phyloP scores from a whole-genome alignment of 2,329 filamentous ascomycete species.

The Hawksworthiomyces lignivorus region DNA sequence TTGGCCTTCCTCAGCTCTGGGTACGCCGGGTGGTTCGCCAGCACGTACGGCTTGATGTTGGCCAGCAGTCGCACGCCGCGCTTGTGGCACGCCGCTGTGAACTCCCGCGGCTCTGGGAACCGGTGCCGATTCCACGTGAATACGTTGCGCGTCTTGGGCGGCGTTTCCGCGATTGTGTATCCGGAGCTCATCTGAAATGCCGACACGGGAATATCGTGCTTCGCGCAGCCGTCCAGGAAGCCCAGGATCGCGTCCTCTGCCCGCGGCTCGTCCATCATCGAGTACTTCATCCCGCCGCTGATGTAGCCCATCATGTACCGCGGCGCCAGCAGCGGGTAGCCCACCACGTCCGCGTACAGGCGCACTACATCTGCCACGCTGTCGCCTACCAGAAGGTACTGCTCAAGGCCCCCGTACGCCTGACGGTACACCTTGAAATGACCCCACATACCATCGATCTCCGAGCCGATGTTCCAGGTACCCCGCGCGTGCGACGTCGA shows the following conservation, averaged over 20 bases:
- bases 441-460: conserved; percentile 71
- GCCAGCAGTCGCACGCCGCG: conserved; percentile 60
- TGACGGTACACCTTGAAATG: conserved; percentile 68
- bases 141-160: conserved; percentile 62
- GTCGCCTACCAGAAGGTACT: conserved; percentile 60
- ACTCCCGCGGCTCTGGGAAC: conserved; percentile 60
- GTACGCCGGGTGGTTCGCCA: conserved; percentile 61
- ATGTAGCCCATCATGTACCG: conserved; percentile 69
- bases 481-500: conserved; percentile 59
- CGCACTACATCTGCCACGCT: conserved; percentile 59
- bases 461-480: conserved; percentile 58
- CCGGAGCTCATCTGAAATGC: conserved; percentile 67
- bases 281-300: conserved; percentile 53
- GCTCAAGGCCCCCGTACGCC: conserved; percentile 63
- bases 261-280: conserved; percentile 40
- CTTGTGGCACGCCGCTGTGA: conserved; percentile 53
- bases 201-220: conserved; percentile 61
- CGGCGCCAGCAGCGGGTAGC: conserved; percentile 59
- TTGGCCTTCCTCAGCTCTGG: conserved; percentile 47
- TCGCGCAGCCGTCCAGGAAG: conserved; percentile 52
- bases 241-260: conserved; percentile 53
- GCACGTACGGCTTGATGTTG: conserved; percentile 67
- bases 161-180: conserved; percentile 59
- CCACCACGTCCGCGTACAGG: conserved; percentile 59
- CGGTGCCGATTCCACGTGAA: conserved; percentile 65